Evolutionary conservation across 345 rosid genomes (phyloP), one percentile per base, ranked within the genome.

Genomic region (Ceriops decandra): DNA sequence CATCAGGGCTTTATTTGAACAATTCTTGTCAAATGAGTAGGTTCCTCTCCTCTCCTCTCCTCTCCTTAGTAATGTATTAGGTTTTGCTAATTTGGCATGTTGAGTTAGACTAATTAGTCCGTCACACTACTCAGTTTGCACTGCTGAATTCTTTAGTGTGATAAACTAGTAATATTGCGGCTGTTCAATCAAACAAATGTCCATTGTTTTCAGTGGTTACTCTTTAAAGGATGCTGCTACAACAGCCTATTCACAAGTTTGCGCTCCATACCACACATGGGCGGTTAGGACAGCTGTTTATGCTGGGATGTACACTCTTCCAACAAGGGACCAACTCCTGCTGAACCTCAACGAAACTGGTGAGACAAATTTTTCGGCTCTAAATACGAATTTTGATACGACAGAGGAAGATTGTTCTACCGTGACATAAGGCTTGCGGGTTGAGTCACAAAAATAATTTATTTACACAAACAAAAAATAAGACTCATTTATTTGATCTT

Each of bases 301-400:
- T 67, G 96, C 98, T 1, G 98, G 96, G 63, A 93, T 93, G 97
- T 89, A 87, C 68, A 79, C 99, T 53, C 91, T 93, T 61, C 99
- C 99, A 32, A 68, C 89, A 0, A 82, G 91, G 74, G 93, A 87
- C 20, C 93, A 85, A 46, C 97, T 91, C 63, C 60, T 93, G 80
- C 64, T 74, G 69, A 90, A 80, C 73, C 97, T 91, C 65, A 75
- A 82, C 36, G 99, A 95, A 86, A 87, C 95, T 22, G 90, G 93
- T 85, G 58, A 79, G 81, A 67, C 3, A 4, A 42, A 13, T 42
- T 3, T 42, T 38, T 38, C 2, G 15, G 2, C 15, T 38, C 2
- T 3, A 38, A 38, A 3, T 3, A 4, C 0, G 0, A 10, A 5
- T 2, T 38, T 38, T 38, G 0, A 3, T 2, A 10, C 2, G 47